Conservation (phyloP, 257 asterid genomes). For the Nicotiana sylvestris region DNA sequence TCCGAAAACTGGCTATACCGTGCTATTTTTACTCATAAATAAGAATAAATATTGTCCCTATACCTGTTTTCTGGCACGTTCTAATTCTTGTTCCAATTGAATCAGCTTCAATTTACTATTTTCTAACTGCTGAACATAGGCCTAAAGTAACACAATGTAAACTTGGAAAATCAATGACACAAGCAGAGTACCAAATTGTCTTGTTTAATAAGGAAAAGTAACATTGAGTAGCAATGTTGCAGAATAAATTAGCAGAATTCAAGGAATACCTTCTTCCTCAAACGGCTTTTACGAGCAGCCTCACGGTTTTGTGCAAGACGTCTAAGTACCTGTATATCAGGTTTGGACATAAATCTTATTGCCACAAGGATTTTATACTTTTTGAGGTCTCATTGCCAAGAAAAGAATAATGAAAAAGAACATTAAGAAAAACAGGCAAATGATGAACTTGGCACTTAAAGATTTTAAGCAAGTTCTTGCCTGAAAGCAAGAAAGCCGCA, state of each 20-base stretch:
- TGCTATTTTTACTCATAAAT: background rate
- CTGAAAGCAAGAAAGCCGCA: background rate
- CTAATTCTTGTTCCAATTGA: conserved; percentile 89
- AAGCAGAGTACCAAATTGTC: background rate
- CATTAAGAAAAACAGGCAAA: background rate
- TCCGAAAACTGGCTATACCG: no score
- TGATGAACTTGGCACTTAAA: background rate
- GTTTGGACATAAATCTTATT: background rate
- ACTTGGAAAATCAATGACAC: background rate
- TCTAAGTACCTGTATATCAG: conserved; percentile 54
- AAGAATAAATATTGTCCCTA: background rate
- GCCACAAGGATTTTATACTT: background rate
- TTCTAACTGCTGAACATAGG: conserved; percentile 94
- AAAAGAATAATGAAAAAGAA: background rate
- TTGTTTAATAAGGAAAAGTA: background rate
- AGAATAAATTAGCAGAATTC: background rate
- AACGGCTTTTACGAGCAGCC: conserved; percentile 97
- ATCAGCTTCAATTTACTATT: conserved; percentile 64
- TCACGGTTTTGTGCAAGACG: conserved; percentile 98
- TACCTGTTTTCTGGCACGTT: conserved; percentile 71
- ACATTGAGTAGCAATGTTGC: background rate
- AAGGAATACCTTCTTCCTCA: conserved; percentile 59
- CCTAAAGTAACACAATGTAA: conserved; percentile 31
- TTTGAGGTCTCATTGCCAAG: background rate
- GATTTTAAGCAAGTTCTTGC: background rate